Evolutionary conservation across 1,284 basidiomycete genomes (phyloP), one percentile per base, ranked within the genome.

Genomic region (Trichosporon sp.): DNA sequence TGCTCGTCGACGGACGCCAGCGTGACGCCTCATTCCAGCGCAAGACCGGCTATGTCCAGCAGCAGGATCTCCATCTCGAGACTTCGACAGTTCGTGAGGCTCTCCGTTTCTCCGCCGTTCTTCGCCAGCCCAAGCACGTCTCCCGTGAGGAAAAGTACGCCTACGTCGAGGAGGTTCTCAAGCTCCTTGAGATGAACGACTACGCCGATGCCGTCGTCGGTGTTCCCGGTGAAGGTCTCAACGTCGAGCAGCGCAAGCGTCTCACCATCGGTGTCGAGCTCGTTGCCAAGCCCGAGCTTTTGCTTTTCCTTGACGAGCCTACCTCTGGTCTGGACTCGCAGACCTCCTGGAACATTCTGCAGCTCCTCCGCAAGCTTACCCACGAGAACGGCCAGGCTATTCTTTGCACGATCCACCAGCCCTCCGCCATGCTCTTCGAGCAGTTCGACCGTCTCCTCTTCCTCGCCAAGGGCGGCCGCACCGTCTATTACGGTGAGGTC

Each of bases 81-180:
- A 89, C 88, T 12, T 85, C 87, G n/a, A 92, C 83, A 37, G 93
- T 96, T 6, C 88, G 92, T 35, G 94, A 97, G 78, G 92, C 94
- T 0, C 84, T 97, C 0, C 84, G 88, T 26, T 94, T 96, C 85
- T 92, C 91, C 8, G 94, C 94, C 0, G 86, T 90, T 73, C 85
- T 96, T 5, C 89, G 94, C 32, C 94, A 96, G 78, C 91, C 92
- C 1, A 83, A 86, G 6, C 85, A 86, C 7, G 88, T 93, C 2
- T 85, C 92, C 0, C 71, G 71, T 21, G 46, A 21, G 12, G 68
- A 70, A 32, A 71, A 71, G 74, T 66, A 72, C 68, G 69, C 89
- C 90, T 0, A 93, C 91, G 0, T 76, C 63, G 76, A 76, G 56
- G 66, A 71, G 43, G 71, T 78, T 31, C 73, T 78, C 66, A 70